phyloP scores from a whole-genome alignment of 129 eudicot species.

The Arctium lappa region DNA sequence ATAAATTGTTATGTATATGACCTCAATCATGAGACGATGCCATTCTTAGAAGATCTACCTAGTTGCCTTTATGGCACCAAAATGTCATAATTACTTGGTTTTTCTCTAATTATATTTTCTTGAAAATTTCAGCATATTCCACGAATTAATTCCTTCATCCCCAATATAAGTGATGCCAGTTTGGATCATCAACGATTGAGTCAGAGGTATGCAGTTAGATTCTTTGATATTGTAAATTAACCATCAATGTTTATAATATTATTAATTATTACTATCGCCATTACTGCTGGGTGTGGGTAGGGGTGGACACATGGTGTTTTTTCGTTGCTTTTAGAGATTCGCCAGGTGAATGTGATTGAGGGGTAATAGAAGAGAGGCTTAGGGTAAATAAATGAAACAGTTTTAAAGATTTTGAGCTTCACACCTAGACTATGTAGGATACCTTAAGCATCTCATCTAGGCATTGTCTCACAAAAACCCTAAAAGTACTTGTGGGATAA shows the following conservation, averaged over 20 bases:
- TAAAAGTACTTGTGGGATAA: neutral
- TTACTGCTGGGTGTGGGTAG: neutral
- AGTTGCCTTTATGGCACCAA: neutral
- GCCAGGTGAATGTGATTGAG: neutral
- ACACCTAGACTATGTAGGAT: neutral
- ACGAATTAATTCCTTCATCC: conserved; percentile 58
- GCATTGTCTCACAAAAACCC: neutral
- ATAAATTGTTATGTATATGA: neutral
- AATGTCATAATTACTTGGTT: neutral
- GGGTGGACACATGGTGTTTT: neutral
- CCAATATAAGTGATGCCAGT: conserved; percentile 61
- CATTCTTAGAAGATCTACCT: neutral
- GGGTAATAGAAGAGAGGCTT: neutral
- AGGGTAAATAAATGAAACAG: neutral
- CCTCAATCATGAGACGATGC: neutral
- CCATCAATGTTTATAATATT: neutral
- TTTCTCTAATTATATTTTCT: neutral
- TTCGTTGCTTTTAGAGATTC: neutral
- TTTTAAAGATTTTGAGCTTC: neutral
- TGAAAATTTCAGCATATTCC: conserved; percentile 66
- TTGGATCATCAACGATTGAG: conserved; percentile 75
- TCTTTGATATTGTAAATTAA: neutral
- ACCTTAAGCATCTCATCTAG: neutral
- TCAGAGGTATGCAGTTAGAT: conserved; percentile 48
- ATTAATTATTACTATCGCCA: neutral